Conservation (phyloP, 306 rosid species). For the Astragalus membranaceus region DNA sequence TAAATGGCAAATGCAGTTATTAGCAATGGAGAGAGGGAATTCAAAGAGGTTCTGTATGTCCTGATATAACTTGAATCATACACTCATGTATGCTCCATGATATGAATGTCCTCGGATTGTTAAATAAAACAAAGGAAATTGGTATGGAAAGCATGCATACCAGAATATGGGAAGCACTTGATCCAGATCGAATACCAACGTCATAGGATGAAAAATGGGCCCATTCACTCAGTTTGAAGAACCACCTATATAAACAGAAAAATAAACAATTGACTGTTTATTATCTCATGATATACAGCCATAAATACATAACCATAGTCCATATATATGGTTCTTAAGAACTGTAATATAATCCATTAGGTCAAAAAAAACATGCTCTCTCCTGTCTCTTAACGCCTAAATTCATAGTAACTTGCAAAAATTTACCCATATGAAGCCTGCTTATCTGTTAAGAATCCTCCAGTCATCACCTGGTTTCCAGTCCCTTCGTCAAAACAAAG, state of each 20-base stretch:
- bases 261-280: background rate
- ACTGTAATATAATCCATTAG: background rate
- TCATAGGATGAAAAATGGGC: constrained; percentile 85
- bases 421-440: constrained; percentile 89
- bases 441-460: constrained; percentile 92
- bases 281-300: constrained; percentile 8
- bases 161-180: constrained; percentile 87
- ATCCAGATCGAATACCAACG: constrained; percentile 85
- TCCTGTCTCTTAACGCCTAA: background rate
- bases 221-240: constrained; percentile 95
- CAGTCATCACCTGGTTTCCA: constrained; percentile 94
- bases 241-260: constrained; percentile 56
- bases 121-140: background rate
- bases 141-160: constrained; percentile 32
- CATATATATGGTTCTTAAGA: constrained; percentile 6
- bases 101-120: constrained; percentile 4
- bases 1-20: background rate
- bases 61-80: constrained; percentile 7
- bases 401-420: constrained; percentile 12
- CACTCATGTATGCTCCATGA: background rate
- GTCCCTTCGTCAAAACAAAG: constrained; percentile 97
- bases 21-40: background rate
- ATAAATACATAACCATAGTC: background rate
- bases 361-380: background rate
- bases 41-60: background rate